A percentile compares a stretch with the other conserved stretches of the same genome.
phyloP scores from a whole-genome alignment of 2,329 filamentous ascomycete species.

The Penicillium decumbens region DNA sequence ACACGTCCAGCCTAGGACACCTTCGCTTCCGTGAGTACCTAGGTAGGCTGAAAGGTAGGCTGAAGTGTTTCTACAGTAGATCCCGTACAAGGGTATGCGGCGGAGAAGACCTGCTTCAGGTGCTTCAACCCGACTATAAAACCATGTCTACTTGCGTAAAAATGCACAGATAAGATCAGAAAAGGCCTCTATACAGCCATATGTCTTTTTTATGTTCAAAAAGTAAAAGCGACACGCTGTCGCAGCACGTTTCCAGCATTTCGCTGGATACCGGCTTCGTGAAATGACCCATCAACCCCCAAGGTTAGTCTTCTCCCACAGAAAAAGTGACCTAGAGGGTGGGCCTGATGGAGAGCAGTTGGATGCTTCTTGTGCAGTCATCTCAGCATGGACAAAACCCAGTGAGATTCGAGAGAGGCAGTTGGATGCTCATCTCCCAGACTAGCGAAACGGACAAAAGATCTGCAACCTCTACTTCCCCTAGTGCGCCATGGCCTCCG shows the following conservation, averaged over 20 bases:
- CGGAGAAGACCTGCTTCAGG: too few species aligned
- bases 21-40: too few species aligned
- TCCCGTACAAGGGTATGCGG: too few species aligned
- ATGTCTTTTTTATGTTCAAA: constrained; percentile 1
- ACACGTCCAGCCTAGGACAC: too few species aligned
- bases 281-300: constrained; percentile 24
- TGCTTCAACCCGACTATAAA: too few species aligned
- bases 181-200: neutral
- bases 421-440: constrained; percentile 42
- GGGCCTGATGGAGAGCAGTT: constrained; percentile 41
- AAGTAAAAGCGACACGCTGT: constrained; percentile 3
- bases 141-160: neutral
- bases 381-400: constrained; percentile 25
- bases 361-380: constrained; percentile 42
- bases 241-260: constrained; percentile 6
- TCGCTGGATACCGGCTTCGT: constrained; percentile 5
- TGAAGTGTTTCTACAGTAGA: too few species aligned
- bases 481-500: constrained; percentile 18
- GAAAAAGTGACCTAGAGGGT: constrained; percentile 23
- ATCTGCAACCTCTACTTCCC: constrained; percentile 35
- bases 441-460: constrained; percentile 36
- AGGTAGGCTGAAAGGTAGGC: too few species aligned
- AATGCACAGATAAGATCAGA: neutral
- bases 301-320: constrained; percentile 8
- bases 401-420: constrained; percentile 36